phyloP scores from a whole-genome alignment of 768 basidiomycete genomes.

The Boletus tylopilopsis region DNA sequence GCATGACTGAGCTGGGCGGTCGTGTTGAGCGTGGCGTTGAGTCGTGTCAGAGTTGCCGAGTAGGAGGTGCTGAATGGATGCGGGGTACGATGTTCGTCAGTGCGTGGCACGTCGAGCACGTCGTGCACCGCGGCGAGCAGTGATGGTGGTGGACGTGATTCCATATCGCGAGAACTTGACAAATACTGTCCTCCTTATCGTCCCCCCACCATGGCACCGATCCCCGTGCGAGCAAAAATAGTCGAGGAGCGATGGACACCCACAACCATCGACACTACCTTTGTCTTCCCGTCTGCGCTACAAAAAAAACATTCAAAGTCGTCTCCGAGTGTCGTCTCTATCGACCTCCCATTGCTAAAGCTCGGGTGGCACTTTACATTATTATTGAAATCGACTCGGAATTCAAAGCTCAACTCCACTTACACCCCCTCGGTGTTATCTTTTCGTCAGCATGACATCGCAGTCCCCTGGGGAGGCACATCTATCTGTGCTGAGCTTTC shows the following conservation, averaged over 20 bases:
- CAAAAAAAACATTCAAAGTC: too few species aligned
- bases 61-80: conserved; percentile 28
- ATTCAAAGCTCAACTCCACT: too few species aligned
- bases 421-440: conserved; percentile 10
- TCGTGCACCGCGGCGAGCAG: conserved; percentile 27
- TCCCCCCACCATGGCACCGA: neutral
- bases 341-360: conserved; percentile 10
- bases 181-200: too few species aligned
- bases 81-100: conserved; percentile 9
- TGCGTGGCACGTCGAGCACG: conserved; percentile 20
- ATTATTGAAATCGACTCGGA: conserved; percentile 7
- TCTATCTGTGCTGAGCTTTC: conserved; percentile 12
- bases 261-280: conserved; percentile 9
- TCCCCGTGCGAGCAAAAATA: neutral
- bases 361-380: conserved; percentile 17
- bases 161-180: too few species aligned
- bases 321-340: too few species aligned
- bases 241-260: conserved; percentile 16
- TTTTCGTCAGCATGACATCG: conserved; percentile 1
- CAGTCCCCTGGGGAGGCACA: conserved; percentile 10
- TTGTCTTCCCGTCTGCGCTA: neutral
- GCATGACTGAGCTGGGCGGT: conserved; percentile 53
- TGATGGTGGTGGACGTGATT: conserved; percentile 20
- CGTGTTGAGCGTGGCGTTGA: conserved; percentile 50
- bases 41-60: conserved; percentile 24